Evolutionary conservation across 495 filamentous ascomycete species (phyloP), one percentile per base, ranked within the genome.

Genomic region (Neurospora intermedia): DNA sequence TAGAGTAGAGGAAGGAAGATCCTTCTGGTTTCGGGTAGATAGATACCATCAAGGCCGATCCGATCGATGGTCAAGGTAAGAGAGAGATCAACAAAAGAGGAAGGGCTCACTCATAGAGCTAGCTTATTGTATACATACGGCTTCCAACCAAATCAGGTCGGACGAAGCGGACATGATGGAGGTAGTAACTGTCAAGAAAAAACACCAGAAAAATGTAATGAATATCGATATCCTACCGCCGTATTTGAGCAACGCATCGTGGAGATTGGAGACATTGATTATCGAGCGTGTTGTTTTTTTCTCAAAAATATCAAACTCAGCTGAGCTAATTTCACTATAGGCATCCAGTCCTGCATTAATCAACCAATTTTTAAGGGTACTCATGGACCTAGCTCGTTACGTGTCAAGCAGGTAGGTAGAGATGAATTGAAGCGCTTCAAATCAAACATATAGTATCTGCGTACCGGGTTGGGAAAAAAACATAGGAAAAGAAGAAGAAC

Each of bases 1-100:
- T n/a, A 41, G 8, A 6, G 48, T 13, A 18, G 31, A 39, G 18
- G 42, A 69, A 16, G 71, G 71, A 2, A 31, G 27, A 73, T 2
- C 76, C 76, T 18, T 69, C 74, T 23, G 76, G 73, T 4, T 76
- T 76, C 5, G 73, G 73, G 8, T 76, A 73, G 13, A 39, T 76
- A 73, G 13, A 39, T 46, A 13, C 76, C 74, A 41, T 70, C 73
- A 15, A n/a, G 69, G 41, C 23, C 27, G 27, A 27, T 27, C 23
- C 27, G 27, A 27, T 27, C 39, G 45, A 27, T 27, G 20, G 13
- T 18, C 10, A 54, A 20, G 42, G 20, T 40, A 42, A 43, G 10
- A 3, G 70, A 43, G 10, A 3, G n/a, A 3, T 54, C 71, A 31
- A 10, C 46, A 42, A 6, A 9, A 18, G 27, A 62, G 27, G 13